Base-by-base conservation (phyloP, 345 rosid species). In the Corchorus olitorius region DNA sequence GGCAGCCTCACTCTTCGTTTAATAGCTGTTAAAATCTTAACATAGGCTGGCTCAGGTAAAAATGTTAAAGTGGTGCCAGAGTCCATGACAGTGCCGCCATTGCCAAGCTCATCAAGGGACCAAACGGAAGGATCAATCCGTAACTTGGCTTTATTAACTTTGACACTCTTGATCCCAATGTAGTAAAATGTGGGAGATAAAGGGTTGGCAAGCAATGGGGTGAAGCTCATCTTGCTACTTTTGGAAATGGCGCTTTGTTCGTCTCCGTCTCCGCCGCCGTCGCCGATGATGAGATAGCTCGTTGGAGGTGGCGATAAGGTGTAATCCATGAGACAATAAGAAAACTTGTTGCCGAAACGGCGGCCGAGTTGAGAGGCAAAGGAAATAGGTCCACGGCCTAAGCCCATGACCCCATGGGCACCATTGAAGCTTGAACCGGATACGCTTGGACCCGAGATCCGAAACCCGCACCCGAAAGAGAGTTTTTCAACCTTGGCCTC, bases 371-470 rank as follows among this genome's bases (percentile, higher is more conserved):
- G 98, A 63, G 97, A 88, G 33, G 97, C 74, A 53, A 94, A 90
- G 10, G 97, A 92, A 70, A 90, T 92, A 65, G 91, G 86, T 15
- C 94, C 93, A 8, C 94, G 89, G 56, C 97, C 97, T 74, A 94
- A 88, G 70, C 98, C 98, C 91, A 94, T 84, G 0, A 94, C 97
- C 9, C 97, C 98, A n/a, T 91, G 88, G 68, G 97, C 91, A 22
- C 92, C 97, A 17, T 86, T 85, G 83, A 92, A 91, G 82, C 88
- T 88, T 1, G 83, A 27, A 33, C 98, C 94, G n/a, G 90, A 72
- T 1, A 88, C 80, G 54, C 92, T 87, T 2, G 88, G 96, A 78
- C 97, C 97, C 46, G 93, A 84, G 83, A 80, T 83, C 75, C 74
- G 88, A 83, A 92, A 94, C 77, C 93, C 95, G 84, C 97, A 92